Base-by-base conservation (phyloP, 139 green algal genomes). In the Mychonastes homosphaera region DNA sequence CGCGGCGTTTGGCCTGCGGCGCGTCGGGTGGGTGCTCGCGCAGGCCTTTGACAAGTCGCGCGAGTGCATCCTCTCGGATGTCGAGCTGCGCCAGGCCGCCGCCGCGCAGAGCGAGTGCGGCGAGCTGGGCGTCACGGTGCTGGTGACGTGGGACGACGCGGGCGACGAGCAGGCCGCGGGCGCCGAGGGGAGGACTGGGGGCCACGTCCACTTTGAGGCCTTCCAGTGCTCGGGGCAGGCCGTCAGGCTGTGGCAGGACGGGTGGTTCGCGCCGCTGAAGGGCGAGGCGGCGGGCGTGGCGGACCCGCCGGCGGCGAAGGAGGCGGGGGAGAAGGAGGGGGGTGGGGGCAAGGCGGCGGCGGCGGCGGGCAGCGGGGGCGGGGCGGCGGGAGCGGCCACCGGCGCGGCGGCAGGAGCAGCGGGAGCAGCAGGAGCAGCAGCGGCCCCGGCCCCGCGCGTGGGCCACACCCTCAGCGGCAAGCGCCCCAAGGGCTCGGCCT, bases 1-100 rank as follows among this genome's bases (percentile, higher is more conserved):
- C 2, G 60, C 57, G 16, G 13, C 75, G 55, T 43, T 82, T 29
- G 70, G 70, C 18, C 61, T 72, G n/a, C 49, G 69, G 30, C 80
- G 66, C 74, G 84, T 97, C 18, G 92, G 92, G 19, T 93, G 82
- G 76, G 86, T 98, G 28, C 95, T 96, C 63, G 78, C 70, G 21
- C 87, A 95, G 65, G 84, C 67, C 53, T n/a, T n/a, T n/a, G 81
- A 64, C 26, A 75, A 85, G 63, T 74, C 84, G 58, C 58, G 66
- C 5, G 88, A 96, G 32, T 96, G 80, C 73, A 95, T 95, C 64
- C 78, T 94, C 66, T 82, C 70, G 59, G 72, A 58, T 1, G 71
- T 76, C 38, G 91, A 96, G 74, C 44, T 96, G 6, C 63, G 74
- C 38, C 76, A 85, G 57, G 49, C 28, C 10, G 36, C 36, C 7